A percentile compares a stretch with the other conserved stretches of the same genome.
Conservation (phyloP, 495 filamentous ascomycete species). For the Penicillium salamii region DNA sequence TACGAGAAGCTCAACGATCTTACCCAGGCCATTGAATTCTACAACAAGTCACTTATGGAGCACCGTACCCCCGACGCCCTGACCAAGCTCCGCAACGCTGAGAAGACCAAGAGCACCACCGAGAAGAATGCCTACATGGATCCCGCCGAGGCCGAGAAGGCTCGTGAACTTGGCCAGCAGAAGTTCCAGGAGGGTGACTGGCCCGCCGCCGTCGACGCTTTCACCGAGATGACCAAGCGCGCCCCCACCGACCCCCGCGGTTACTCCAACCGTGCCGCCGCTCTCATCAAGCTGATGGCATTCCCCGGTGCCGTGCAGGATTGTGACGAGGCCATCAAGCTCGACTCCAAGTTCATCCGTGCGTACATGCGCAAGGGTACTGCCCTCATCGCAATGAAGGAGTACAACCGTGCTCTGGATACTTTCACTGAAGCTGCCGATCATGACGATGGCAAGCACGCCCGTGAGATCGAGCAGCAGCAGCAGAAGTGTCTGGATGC, state of each 20-base stretch:
- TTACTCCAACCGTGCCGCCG: conserved; percentile 95
- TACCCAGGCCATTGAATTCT: conserved; percentile 78
- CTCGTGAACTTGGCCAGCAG: conserved; percentile 87
- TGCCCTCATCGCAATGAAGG: conserved; percentile 91
- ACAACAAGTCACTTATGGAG: conserved; percentile 90
- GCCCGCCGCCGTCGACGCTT: conserved; percentile 93
- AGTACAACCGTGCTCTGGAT: conserved; percentile 92
- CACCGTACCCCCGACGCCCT: conserved; percentile 95
- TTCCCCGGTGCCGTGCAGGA: conserved; percentile 93
- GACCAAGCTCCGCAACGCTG: conserved; percentile 86
- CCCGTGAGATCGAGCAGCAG: conserved; percentile 88
- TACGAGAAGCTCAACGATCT: conserved; percentile 89
- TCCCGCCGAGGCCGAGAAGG: conserved; percentile 89
- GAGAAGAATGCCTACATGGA: conserved; percentile 83
- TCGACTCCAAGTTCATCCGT: conserved; percentile 88
- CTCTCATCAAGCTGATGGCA: conserved; percentile 91
- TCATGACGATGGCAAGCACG: conserved; percentile 76
- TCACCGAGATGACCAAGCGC: conserved; percentile 96
- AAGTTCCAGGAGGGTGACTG: conserved; percentile 97
- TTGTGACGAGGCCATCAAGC: conserved; percentile 87
- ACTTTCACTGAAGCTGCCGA: conserved; percentile 76
- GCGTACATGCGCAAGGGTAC: conserved; percentile 95
- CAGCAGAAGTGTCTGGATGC: conserved; percentile 90
- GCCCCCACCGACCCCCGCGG: conserved; percentile 89
- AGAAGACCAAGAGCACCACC: conserved; percentile 78